Evolutionary conservation across 352 stramenopile genomes (phyloP), one percentile per base, ranked within the genome.

Genomic region (Phytophthora sansomeana): DNA sequence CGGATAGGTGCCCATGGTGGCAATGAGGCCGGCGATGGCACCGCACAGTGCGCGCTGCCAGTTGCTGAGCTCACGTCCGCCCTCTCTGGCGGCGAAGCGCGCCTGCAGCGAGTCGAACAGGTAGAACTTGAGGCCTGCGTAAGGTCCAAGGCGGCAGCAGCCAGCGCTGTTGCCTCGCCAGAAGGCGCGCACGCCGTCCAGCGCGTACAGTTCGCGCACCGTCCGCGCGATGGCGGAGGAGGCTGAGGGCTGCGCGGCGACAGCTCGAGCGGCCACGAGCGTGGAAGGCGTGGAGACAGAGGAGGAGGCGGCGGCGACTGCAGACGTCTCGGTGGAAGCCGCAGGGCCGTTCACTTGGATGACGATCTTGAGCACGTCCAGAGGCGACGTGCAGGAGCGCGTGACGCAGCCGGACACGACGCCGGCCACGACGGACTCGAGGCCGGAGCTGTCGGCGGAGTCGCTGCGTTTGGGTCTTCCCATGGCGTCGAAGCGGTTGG

Each of bases 311-410:
- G 46, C 13, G 16, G 44, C 19, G 0, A 39, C 7, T 7, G 39
- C 29, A 7, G 36, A 16, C 1, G 62, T 48, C 16, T 63, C 13
- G 33, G 71, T 59, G 16, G 63, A 21, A 3, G 36, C 16, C 11
- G 63, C 46, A 11, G 80, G 69, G 17, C 77, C 76, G 60, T 90
- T 89, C 10, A 94, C 84, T 65, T 95, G 86, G 47, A 95, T 90
- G 17, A 93, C 67, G 69, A 95, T 93, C 76, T 93, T 93, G 57
- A 95, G 79, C 74, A 93, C 85, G 53, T 95, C 86, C 17, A 95
- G 66, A 6, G 86, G 86, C 21, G 86, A 93, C 52, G 86, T 95
- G 76, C 78, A 91, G 4, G 86, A 91, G 64, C 86, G 84, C 42
- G 86, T 93, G 57, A 95, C 83, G 68, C 84, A 93, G 44, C 86